Conservation (phyloP, 148 eudicot species). For the Persicaria maculosa region DNA sequence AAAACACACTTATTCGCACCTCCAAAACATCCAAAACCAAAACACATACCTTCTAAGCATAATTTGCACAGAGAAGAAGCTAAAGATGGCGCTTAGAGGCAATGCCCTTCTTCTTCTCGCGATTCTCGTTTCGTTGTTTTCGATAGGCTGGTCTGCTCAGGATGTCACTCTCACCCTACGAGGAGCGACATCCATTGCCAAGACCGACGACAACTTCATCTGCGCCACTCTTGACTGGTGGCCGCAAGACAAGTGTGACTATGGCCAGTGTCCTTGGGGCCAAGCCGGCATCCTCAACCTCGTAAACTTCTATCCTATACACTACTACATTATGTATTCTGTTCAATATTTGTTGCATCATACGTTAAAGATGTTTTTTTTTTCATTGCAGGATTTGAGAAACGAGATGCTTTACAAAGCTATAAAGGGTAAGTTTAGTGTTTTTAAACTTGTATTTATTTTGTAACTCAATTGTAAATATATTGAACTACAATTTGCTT, state of each 20-base stretch:
- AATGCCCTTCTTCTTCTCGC: background rate
- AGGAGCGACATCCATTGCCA: conserved; percentile 7
- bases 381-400: conserved; percentile 36
- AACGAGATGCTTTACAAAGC: conserved; percentile 42
- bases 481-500: background rate
- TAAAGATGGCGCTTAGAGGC: no score
- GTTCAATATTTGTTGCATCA: background rate
- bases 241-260: conserved; percentile 44
- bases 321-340: no score
- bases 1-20: no score
- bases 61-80: no score
- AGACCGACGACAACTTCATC: conserved; percentile 15
- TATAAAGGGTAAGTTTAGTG: conserved; percentile 29
- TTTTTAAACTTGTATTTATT: background rate
- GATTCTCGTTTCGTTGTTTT: background rate
- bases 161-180: background rate
- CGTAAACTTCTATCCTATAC: conserved; percentile 14
- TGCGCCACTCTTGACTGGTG: conserved; percentile 61
- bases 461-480: background rate
- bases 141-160: background rate
- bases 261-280: conserved; percentile 40
- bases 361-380: background rate
- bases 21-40: no score
- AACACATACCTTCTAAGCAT: no score
- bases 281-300: conserved; percentile 30